Conservation (phyloP, 2,329 filamentous ascomycete species). For the Hymenoscyphus linearis region DNA sequence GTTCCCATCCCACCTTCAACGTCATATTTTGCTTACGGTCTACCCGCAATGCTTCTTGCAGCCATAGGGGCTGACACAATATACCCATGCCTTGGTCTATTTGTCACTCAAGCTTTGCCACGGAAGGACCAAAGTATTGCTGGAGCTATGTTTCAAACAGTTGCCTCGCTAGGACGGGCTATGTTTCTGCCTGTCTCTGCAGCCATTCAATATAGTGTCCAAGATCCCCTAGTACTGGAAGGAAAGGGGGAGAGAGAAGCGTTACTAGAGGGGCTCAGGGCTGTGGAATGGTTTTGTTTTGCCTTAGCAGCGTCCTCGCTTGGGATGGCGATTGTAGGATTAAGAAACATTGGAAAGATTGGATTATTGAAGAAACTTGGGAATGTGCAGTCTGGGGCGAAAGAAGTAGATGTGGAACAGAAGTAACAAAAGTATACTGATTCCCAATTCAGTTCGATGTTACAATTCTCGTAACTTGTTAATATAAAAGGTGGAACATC, state of each 20-base stretch:
- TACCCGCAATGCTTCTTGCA: conserved; percentile 60
- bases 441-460: no score
- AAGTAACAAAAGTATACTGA: no score
- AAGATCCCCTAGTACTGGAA: conserved; percentile 41
- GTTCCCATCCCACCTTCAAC: conserved; percentile 55
- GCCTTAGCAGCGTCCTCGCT: conserved; percentile 16
- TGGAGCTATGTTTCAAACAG: conserved; percentile 62
- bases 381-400: conserved; percentile 17
- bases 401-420: conserved; percentile 9
- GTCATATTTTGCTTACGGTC: conserved; percentile 61
- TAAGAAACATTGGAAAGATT: conserved; percentile 28
- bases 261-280: conserved; percentile 19
- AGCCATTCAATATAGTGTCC: conserved; percentile 58
- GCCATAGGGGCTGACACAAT: conserved; percentile 63
- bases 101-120: conserved; percentile 57
- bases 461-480: no score
- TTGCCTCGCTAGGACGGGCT: conserved; percentile 59
- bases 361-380: conserved; percentile 27
- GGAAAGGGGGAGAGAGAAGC: conserved; percentile 8
- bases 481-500: no score
- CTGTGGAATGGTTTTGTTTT: conserved; percentile 25
- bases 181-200: conserved; percentile 62
- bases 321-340: conserved; percentile 13
- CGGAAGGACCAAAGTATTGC: conserved; percentile 61
- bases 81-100: conserved; percentile 61